These are phyloP conservation scores for Sporothrix curviconia DNA, from an alignment of 2,329 filamentous ascomycete species.

Conservation along the genomic window DNA sequence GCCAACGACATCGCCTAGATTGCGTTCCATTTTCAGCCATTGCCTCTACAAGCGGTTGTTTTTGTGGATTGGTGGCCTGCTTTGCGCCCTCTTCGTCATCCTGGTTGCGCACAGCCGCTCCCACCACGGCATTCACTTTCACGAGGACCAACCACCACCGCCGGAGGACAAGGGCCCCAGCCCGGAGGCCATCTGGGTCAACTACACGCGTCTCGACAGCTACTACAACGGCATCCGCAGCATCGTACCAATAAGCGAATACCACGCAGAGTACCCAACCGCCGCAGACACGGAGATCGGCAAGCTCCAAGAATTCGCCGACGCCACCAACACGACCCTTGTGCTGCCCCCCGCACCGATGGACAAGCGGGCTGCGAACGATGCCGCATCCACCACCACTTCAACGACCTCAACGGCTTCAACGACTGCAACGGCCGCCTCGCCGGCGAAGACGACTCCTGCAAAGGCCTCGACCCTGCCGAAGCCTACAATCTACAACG, in stretches of 20 bases:
- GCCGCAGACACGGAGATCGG: conserved; percentile 20
- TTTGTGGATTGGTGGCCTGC: conserved; percentile 40
- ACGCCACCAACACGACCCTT: conserved; percentile 20
- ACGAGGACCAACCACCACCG: conserved; percentile 22
- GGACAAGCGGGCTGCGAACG: background rate
- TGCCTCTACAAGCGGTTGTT: conserved; percentile 47
- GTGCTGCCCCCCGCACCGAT: background rate
- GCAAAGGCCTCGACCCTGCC: too few relatives aligned
- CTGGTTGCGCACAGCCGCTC: conserved; percentile 20
- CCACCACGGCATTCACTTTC: conserved; percentile 18
- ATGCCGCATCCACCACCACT: too few relatives aligned
- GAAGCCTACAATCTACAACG: conserved; percentile 51
- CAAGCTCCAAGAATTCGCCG: conserved; percentile 8
- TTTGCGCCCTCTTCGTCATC: conserved; percentile 19
- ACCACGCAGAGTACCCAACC: conserved; percentile 68
- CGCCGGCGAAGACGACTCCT: background rate
- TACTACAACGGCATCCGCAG: conserved; percentile 75
- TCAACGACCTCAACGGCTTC: too few relatives aligned
- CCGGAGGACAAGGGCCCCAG: conserved; percentile 26
- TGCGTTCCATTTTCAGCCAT: conserved; percentile 38
- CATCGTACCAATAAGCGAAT: conserved; percentile 56
- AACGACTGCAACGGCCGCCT: too few relatives aligned
- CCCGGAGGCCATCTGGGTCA: conserved; percentile 28
- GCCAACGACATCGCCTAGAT: conserved; percentile 3
- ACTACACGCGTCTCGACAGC: conserved; percentile 53